These are phyloP conservation scores for Cystofilobasidium bisporidii DNA, from an alignment of 768 basidiomycete genomes.

Conservation along the genomic window DNA sequence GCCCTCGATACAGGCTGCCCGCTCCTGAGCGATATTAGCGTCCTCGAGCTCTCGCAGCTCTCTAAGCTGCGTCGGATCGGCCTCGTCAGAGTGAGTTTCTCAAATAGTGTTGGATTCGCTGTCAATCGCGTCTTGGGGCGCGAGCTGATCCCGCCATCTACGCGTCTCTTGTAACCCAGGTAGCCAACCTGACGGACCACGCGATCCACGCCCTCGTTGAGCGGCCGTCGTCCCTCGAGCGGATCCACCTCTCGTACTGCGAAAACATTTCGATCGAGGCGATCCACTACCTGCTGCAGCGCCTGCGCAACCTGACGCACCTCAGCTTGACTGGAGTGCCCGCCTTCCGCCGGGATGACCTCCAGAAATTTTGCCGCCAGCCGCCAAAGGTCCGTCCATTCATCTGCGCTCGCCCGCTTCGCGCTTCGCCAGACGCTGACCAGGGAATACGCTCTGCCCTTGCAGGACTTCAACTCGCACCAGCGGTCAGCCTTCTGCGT, in stretches of 20 bases:
- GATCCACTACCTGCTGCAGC: slow-evolving; percentile 77
- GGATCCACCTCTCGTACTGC: slow-evolving; percentile 95
- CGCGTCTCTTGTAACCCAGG: slow-evolving; percentile 30
- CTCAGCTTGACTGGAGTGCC: slow-evolving; percentile 95
- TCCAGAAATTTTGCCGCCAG: slow-evolving; percentile 80
- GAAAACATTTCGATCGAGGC: slow-evolving; percentile 88
- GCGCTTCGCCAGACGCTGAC: too few relatives aligned
- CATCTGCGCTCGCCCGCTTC: too few relatives aligned
- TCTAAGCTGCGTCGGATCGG: slow-evolving; percentile 89
- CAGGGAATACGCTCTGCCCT: neutral
- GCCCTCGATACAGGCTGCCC: slow-evolving; percentile 55
- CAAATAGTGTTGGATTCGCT: too few relatives aligned
- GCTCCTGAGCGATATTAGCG: slow-evolving; percentile 81
- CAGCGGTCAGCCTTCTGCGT: slow-evolving; percentile 91
- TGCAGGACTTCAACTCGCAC: slow-evolving; percentile 77
- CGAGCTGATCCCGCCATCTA: too few relatives aligned
- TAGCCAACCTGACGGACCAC: slow-evolving; percentile 84
- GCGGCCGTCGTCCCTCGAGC: slow-evolving; percentile 75
- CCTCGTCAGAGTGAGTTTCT: slow-evolving; percentile 59
- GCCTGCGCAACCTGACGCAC: slow-evolving; percentile 84
- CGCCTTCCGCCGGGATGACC: slow-evolving; percentile 70
- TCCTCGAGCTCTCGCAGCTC: slow-evolving; percentile 74
- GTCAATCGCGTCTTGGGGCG: neutral
- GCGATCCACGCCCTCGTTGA: slow-evolving; percentile 81
- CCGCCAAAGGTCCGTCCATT: slow-evolving; percentile 53